Evolutionary conservation across 2,329 filamentous ascomycete species (phyloP), one percentile per base, ranked within the genome.

Genomic region (Remersonia thermophila): DNA sequence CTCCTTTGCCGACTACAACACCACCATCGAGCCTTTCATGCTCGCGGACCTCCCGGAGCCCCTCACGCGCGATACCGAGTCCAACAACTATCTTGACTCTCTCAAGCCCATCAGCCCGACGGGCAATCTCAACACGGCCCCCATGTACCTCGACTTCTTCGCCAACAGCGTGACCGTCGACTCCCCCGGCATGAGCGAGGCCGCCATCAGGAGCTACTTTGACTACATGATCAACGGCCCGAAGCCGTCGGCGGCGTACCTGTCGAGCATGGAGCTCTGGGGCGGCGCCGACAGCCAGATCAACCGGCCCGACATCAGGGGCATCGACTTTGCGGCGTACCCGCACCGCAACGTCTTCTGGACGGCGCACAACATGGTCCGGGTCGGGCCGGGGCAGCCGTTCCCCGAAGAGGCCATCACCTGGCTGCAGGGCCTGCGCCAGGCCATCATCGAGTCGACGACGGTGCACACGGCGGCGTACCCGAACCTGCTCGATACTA

Each of bases 91-190:
- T 5, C 20, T 23, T 9, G 20, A 23, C 20, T 23, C 20, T 6
- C 20, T 23, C 9, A 9, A 5, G 9, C 20, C n/a, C 4, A 7
- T 29, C 9, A 29, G 27, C 27, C 4, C 14, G n/a, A 14, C n/a
- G 9, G 27, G n/a, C 3, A 29, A 8, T 7, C 27, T 29, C n/a
- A 12, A 29, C 12, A n/a, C 27, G 7, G 14, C 27, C 3, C 27
- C 27, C 7, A 7, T 14, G 11, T 13, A 13, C 27, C 27, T 29
- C 29, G 51, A 49, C 20, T 59, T 60, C 43, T 59, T 55, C 35
- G 53, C 57, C 33, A 61, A 60, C 44, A 55, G 53, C 33, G 47
- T 57, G 16, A 49, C 49, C 4, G 41, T 55, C 4, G 47, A 53
- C 1, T 45, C 47, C 20, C 50, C 51, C 2, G 36, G 55, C 10